phyloP scores from a whole-genome alignment of 2,329 filamentous ascomycete genomes.

The Chrysoporthe cubensis region DNA sequence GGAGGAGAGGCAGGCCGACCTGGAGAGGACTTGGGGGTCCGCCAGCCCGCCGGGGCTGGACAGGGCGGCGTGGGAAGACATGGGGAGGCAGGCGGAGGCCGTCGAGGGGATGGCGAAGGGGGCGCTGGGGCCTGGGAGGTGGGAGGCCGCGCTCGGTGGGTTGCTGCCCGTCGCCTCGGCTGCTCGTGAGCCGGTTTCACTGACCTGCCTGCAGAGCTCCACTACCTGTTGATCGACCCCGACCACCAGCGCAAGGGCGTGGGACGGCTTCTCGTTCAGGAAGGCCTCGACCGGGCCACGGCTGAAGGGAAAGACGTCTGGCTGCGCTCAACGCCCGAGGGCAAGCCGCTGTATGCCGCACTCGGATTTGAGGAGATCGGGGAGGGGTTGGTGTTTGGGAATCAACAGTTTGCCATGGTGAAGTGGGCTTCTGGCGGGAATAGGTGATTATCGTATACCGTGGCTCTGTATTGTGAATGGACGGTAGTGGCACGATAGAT shows the following conservation, averaged over 20 bases:
- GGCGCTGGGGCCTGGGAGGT: neutral
- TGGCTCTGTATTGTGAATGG: too few relatives aligned
- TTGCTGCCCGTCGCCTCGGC: neutral
- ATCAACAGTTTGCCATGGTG: slow-evolving; percentile 19
- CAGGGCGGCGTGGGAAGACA: neutral
- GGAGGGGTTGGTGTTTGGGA: slow-evolving; percentile 5
- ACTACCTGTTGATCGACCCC: slow-evolving; percentile 33
- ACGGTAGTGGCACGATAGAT: too few relatives aligned
- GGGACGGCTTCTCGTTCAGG: slow-evolving; percentile 32
- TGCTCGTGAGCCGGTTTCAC: neutral
- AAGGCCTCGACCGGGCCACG: slow-evolving; percentile 32
- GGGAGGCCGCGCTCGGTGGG: neutral
- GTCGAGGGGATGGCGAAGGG: slow-evolving; percentile 10
- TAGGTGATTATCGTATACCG: neutral
- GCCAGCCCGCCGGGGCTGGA: slow-evolving; percentile 14
- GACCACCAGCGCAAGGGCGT: slow-evolving; percentile 35
- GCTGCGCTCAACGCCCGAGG: slow-evolving; percentile 31
- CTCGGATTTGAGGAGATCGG: slow-evolving; percentile 32
- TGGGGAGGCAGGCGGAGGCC: neutral
- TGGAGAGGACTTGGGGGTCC: neutral
- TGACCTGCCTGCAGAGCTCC: slow-evolving; percentile 30
- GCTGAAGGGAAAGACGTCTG: slow-evolving; percentile 29
- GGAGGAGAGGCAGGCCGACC: neutral
- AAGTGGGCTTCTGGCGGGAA: neutral
- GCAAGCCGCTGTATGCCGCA: slow-evolving; percentile 32